Evolutionary conservation across 2,329 filamentous ascomycete genomes (phyloP), one percentile per base, ranked within the genome.

Genomic region (Pseudogymnoascus sp.): DNA sequence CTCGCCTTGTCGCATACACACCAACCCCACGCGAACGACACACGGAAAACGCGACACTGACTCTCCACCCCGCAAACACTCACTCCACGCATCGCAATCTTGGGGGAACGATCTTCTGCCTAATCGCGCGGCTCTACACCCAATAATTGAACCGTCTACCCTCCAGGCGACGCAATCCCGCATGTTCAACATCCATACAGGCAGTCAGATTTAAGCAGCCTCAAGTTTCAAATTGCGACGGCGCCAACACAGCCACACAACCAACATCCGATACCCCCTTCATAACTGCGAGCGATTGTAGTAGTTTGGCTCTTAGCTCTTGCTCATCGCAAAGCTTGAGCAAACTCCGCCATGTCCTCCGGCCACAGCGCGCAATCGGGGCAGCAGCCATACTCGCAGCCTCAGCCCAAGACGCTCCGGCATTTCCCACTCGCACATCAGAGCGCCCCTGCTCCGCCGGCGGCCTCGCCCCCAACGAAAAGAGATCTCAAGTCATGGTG

Each of bases 401-500:
- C 30, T 22, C 55, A 39, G 11, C 55, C 55, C 9, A 59, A 35
- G 35, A 36, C n/a, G 22, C 30, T 35, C 55, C 30, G 35, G 2
- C 30, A 38, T 25, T 38, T 59, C 30, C 35, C 35, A 35, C 55
- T 59, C 35, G 36, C 55, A 59, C 55, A 59, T 2, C 55, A 38
- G 11, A 36, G 22, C 30, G 55, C 30, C 19, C 59, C 33, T 19
- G 7, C 36, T 25, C 42, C 63, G 39, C 69, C 69, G 63, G 76
- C 80, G 63, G 79, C 82, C 70, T 91, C 90, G 42, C 90, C 90
- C 62, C 91, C 91, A 30, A 91, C 86, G 67, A 95, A 89, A 78
- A 86, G 91, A 74, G 92, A 96, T 74, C 80, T 97, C 69, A 89
- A 92, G 69, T 95, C 90, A 64, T 99, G 94, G 94, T 97, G 94